Conservation (phyloP, 257 asterid species). For the Coffea eugenioides region DNA sequence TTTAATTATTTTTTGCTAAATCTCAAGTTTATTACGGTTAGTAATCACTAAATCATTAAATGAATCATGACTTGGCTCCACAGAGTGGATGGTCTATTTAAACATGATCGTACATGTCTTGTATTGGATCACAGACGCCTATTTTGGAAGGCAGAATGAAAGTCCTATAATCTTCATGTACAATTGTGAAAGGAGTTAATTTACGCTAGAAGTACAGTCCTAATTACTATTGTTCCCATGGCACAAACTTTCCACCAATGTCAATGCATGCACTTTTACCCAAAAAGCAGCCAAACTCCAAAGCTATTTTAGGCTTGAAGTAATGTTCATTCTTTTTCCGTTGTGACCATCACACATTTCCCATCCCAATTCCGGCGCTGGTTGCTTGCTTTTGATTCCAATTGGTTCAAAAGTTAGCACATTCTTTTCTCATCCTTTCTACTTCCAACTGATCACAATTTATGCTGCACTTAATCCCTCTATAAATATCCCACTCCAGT, state of each 20-base stretch:
- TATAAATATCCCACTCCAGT: too few species aligned
- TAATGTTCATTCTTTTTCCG: conserved; percentile 4
- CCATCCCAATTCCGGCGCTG: conserved; percentile 9
- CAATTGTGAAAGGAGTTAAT: too few species aligned
- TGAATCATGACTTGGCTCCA: too few species aligned
- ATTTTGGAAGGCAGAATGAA: too few species aligned
- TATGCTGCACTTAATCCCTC: conserved; percentile 18
- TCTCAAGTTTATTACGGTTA: too few species aligned
- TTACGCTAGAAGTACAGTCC: background rate
- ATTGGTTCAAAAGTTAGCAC: background rate
- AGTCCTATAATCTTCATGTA: too few species aligned
- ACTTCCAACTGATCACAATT: background rate
- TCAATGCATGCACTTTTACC: conserved; percentile 22
- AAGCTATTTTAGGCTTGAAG: background rate
- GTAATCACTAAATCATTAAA: too few species aligned
- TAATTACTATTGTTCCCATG: background rate
- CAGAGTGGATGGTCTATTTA: too few species aligned
- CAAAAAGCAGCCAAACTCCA: conserved; percentile 1
- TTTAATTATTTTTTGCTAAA: too few species aligned
- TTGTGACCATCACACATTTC: background rate
- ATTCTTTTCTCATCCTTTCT: background rate
- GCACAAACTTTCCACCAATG: background rate
- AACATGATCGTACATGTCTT: too few species aligned
- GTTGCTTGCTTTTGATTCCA: conserved; percentile 11
- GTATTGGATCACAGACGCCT: too few species aligned